phyloP scores from a whole-genome alignment of 1,284 basidiomycete species.

The Ustilago loliicola region DNA sequence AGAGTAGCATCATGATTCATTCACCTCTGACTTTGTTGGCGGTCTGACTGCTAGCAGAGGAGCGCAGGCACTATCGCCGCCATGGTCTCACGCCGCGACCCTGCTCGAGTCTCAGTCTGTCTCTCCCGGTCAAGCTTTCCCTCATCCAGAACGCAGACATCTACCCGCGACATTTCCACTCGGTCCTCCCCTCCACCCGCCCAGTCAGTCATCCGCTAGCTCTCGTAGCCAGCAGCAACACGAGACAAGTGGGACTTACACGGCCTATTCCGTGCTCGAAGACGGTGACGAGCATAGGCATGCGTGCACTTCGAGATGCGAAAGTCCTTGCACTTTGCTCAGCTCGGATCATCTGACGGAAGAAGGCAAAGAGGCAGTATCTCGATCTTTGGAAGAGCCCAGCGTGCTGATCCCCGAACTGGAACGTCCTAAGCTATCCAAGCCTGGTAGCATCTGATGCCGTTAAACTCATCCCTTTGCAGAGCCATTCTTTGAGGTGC shows the following conservation, averaged over 20 bases:
- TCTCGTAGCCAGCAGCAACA: not conserved
- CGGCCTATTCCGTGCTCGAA: conserved; percentile 8
- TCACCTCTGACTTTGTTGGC: conserved; percentile 11
- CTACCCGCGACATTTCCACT: conserved; percentile 1
- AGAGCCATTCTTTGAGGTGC: no score
- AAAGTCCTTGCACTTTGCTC: not conserved
- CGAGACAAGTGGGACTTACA: not conserved
- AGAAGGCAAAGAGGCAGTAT: not conserved
- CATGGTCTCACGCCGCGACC: conserved; percentile 3
- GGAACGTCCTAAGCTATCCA: not conserved
- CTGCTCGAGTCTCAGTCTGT: not conserved
- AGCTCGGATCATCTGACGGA: not conserved
- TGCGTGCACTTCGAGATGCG: not conserved
- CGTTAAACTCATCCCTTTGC: no score
- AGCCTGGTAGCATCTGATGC: not conserved
- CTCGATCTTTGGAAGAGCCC: not conserved
- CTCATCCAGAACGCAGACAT: conserved; percentile 14
- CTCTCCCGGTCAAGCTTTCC: not conserved
- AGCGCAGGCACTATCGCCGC: not conserved
- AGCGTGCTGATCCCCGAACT: not conserved
- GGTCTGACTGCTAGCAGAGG: not conserved
- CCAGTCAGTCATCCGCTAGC: not conserved
- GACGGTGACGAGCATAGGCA: not conserved
- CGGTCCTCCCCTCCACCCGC: conserved; percentile 6
- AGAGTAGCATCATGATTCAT: not conserved